Conservation (phyloP, 139 green algal genomes). For the Spirogloea muscicola region DNA sequence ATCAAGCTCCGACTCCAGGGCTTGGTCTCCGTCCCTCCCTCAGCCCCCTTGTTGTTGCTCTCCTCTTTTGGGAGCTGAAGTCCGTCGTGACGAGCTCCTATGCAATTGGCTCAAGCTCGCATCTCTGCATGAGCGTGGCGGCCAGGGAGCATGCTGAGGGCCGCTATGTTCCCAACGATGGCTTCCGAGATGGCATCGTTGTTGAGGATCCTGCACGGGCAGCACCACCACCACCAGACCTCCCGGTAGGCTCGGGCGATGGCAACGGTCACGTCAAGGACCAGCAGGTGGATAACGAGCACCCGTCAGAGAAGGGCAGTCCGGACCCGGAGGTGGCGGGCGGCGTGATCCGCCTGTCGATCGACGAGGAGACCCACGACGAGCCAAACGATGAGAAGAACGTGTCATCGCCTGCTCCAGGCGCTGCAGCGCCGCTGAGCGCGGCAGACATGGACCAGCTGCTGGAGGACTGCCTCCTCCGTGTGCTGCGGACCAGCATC, state of each 20-base stretch:
- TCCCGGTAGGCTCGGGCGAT: background rate
- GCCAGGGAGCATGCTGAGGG: slow-evolving; percentile 33
- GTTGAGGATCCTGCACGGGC: slow-evolving; percentile 14
- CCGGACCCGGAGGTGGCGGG: background rate
- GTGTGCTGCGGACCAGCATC: slow-evolving; percentile 23
- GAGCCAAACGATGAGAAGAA: background rate
- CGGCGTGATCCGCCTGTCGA: background rate
- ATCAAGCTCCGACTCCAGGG: background rate
- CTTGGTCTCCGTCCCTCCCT: background rate
- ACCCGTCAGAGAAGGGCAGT: background rate
- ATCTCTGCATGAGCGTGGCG: background rate
- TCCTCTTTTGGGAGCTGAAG: background rate
- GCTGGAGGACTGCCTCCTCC: slow-evolving; percentile 39
- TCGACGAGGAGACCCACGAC: background rate
- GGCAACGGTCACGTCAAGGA: no score
- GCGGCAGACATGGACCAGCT: slow-evolving; percentile 39
- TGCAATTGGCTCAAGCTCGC: background rate
- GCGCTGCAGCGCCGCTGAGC: background rate
- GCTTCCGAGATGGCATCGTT: slow-evolving; percentile 32
- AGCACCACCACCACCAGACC: background rate
- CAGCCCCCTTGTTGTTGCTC: background rate
- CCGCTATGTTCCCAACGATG: slow-evolving; percentile 29
- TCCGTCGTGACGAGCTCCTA: no score
- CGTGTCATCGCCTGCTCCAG: background rate
- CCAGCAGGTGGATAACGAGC: background rate